Conservation (phyloP, 2,329 filamentous ascomycete genomes). For the Kalmusia sp. region DNA sequence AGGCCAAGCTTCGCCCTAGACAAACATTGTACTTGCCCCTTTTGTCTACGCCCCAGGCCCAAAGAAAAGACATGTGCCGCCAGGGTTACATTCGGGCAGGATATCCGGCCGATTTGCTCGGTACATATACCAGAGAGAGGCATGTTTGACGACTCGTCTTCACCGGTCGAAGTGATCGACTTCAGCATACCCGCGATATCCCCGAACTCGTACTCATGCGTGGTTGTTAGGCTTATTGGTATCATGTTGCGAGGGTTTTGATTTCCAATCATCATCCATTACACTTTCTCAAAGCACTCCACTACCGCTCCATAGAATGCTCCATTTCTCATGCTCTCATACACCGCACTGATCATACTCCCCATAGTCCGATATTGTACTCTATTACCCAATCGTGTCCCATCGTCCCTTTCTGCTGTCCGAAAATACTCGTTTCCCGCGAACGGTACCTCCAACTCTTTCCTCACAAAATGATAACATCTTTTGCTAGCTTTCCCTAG, state of each 20-base stretch:
- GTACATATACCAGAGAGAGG: too few species aligned
- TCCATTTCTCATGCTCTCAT: slow-evolving; percentile 18
- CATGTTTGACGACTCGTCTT: neutral
- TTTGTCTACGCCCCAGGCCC: neutral
- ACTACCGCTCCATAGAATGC: slow-evolving; percentile 11
- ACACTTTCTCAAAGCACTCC: slow-evolving; percentile 13
- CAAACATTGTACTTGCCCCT: neutral
- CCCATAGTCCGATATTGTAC: slow-evolving; percentile 17
- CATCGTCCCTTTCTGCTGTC: slow-evolving; percentile 17
- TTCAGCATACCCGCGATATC: neutral
- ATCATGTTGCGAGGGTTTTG: neutral
- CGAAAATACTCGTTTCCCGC: slow-evolving; percentile 19
- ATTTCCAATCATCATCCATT: neutral
- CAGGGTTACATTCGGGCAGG: too few species aligned
- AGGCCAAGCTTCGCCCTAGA: neutral
- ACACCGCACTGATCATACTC: slow-evolving; percentile 18
- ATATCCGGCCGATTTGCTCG: neutral
- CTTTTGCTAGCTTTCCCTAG: slow-evolving; percentile 18
- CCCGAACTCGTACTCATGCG: too few species aligned
- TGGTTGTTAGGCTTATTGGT: too few species aligned
- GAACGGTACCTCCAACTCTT: slow-evolving; percentile 20
- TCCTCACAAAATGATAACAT: slow-evolving; percentile 19
- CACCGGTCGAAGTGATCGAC: neutral
- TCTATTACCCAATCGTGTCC: slow-evolving; percentile 14
- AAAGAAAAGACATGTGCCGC: too few species aligned